These are phyloP conservation scores for Verticillium alfalfae DNA, from an alignment of 2,329 filamentous ascomycete species.

Conservation along the genomic window DNA sequence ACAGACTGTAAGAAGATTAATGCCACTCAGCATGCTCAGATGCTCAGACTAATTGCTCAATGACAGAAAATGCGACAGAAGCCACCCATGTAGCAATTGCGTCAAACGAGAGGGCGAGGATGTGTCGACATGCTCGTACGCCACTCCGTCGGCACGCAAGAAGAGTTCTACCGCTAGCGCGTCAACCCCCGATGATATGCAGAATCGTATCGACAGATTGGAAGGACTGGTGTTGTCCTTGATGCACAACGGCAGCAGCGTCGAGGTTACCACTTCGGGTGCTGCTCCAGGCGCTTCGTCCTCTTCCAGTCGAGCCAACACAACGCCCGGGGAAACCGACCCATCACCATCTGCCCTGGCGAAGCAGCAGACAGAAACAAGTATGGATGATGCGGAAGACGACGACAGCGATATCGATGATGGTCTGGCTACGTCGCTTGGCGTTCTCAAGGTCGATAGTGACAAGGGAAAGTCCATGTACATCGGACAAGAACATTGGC, in stretches of 20 bases:
- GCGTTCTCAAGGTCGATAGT: constrained; percentile 74
- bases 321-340: not conserved
- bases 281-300: constrained; percentile 19
- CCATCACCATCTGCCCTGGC: not conserved
- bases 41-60: constrained; percentile 17
- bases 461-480: constrained; percentile 77
- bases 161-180: constrained; percentile 62
- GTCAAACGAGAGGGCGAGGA: constrained; percentile 83
- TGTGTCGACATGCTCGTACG: constrained; percentile 78
- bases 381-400: constrained; percentile 45
- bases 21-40: not conserved
- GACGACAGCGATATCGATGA: constrained; percentile 68
- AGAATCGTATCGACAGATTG: constrained; percentile 92
- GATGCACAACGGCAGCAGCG: constrained; percentile 75
- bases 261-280: constrained; percentile 33
- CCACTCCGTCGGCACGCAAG: constrained; percentile 63
- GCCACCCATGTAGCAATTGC: constrained; percentile 89
- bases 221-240: constrained; percentile 87
- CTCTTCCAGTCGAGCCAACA: constrained; percentile 14
- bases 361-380: constrained; percentile 45
- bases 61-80: constrained; percentile 84
- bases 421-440: constrained; percentile 65
- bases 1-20: constrained; percentile 27
- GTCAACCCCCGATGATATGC: constrained; percentile 85
- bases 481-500: constrained; percentile 79